A percentile compares a stretch with the other conserved stretches of the same genome.
Conservation (phyloP, 75 land plant genomes). For the Sequoia sempervirens region DNA sequence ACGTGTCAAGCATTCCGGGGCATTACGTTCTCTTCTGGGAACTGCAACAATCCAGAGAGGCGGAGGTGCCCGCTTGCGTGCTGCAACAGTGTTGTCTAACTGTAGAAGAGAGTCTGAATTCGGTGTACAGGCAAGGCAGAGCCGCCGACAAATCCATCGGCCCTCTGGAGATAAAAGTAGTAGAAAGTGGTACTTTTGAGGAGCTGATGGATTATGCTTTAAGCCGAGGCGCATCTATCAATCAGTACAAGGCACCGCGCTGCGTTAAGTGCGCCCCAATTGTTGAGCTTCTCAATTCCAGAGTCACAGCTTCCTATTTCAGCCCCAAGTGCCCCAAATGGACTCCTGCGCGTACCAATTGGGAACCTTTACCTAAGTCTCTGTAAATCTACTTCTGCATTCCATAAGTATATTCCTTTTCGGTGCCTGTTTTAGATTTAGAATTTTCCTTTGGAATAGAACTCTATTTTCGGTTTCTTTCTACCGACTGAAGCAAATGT, state of each 20-base stretch:
- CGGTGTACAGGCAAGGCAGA: not conserved
- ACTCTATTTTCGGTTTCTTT: too few species aligned
- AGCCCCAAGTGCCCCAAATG: constrained; percentile 67
- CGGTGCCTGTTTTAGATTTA: too few species aligned
- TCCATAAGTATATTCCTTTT: too few species aligned
- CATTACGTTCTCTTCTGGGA: constrained; percentile 88
- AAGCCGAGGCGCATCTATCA: constrained; percentile 58
- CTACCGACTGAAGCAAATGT: too few species aligned
- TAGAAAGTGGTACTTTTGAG: too few species aligned
- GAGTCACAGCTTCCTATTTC: constrained; percentile 34
- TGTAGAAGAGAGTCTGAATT: constrained; percentile 60
- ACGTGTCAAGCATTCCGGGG: constrained; percentile 54
- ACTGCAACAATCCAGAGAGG: constrained; percentile 20
- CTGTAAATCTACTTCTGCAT: too few species aligned
- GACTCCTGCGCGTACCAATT: constrained; percentile 46
- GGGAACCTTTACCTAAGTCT: constrained; percentile 3
- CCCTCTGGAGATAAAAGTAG: too few species aligned
- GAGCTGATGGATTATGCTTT: constrained; percentile 2
- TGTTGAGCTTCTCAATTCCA: constrained; percentile 58
- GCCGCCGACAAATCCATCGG: too few species aligned
- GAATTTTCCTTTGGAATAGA: too few species aligned
- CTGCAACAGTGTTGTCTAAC: constrained; percentile 72
- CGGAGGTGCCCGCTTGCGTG: constrained; percentile 35
- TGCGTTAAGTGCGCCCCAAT: constrained; percentile 52
- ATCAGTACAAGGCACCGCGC: constrained; percentile 83